Evolutionary conservation across 2,329 filamentous ascomycete species (phyloP).

Genomic region (Xylariaceae sp.): DNA sequence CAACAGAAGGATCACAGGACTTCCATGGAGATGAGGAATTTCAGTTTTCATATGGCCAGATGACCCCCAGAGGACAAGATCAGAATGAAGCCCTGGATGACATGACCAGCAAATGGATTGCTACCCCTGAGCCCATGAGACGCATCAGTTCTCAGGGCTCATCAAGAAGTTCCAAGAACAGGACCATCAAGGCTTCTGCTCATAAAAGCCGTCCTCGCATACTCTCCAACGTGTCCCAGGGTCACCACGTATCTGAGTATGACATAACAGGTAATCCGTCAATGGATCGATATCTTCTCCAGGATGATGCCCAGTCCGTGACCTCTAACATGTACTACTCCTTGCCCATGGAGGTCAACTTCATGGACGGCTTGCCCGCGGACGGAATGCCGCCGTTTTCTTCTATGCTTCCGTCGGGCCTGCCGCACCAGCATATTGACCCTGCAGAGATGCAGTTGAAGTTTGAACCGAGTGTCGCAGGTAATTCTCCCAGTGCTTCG

Average conservation of each 20-base stretch:
- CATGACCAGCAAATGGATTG: constrained; percentile 45
- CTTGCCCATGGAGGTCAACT: constrained; percentile 27
- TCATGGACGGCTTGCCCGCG: constrained; percentile 40
- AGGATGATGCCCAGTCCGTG: constrained; percentile 45
- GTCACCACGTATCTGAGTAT: constrained; percentile 46
- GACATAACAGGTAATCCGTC: constrained; percentile 50
- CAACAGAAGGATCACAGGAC: constrained; percentile 57
- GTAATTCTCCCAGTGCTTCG: constrained; percentile 48
- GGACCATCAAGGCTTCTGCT: constrained; percentile 38
- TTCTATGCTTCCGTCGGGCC: constrained; percentile 38
- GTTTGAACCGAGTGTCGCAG: constrained; percentile 45
- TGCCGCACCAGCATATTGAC: constrained; percentile 51
- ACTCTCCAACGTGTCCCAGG: constrained; percentile 45
- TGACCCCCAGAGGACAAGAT: constrained; percentile 48
- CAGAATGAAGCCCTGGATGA: constrained; percentile 44
- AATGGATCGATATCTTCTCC: constrained; percentile 47
- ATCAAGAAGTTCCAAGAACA: constrained; percentile 41
- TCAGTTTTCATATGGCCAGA: constrained; percentile 50
- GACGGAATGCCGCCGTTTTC: constrained; percentile 41
- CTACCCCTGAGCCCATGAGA: constrained; percentile 41
- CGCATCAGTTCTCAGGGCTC: constrained; percentile 42
- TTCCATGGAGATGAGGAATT: constrained; percentile 55
- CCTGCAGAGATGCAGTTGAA: constrained; percentile 52
- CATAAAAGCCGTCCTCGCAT: constrained; percentile 41
- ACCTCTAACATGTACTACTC: constrained; percentile 47